Evolutionary conservation across 805 yeast species (phyloP).

Genomic region (Kuraishia ogatae): DNA sequence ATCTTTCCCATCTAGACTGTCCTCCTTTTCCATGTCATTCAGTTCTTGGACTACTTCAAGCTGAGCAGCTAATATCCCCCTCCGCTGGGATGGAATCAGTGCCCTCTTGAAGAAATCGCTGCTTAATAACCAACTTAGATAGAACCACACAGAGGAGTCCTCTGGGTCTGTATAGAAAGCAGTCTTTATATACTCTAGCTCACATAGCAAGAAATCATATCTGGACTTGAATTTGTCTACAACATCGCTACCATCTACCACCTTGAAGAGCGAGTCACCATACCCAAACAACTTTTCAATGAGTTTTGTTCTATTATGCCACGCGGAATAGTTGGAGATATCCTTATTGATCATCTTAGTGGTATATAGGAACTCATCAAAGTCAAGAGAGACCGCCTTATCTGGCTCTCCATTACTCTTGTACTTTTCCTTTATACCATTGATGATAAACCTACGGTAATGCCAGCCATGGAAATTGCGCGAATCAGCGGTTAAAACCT

Average conservation of each 20-base stretch:
- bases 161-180: conserved; percentile 92
- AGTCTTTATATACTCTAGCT: conserved; percentile 60
- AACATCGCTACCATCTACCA: conserved; percentile 5
- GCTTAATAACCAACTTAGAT: conserved; percentile 68
- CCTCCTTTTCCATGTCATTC: conserved; percentile 65
- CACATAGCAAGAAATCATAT: conserved; percentile 35
- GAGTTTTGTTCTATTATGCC: conserved; percentile 81
- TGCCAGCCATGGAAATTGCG: conserved; percentile 97
- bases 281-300: conserved; percentile 40
- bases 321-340: conserved; percentile 90
- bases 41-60: conserved; percentile 47
- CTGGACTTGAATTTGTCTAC: conserved; percentile 4
- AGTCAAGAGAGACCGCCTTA: conserved; percentile 20
- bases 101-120: conserved; percentile 28
- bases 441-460: conserved; percentile 69
- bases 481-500: conserved; percentile 60
- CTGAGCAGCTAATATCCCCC: conserved; percentile 34
- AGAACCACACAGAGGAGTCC: conserved; percentile 91
- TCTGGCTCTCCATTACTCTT: conserved; percentile 20
- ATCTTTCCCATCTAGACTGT: conserved; percentile 40
- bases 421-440: conserved; percentile 18
- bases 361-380: conserved; percentile 66
- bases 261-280: conserved; percentile 2
- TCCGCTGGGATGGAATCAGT: conserved; percentile 21
- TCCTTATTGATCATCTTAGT: conserved; percentile 70